Evolutionary conservation across 2,329 filamentous ascomycete species (phyloP), one percentile per base, ranked within the genome.

Genomic region (Fusarium sp.): DNA sequence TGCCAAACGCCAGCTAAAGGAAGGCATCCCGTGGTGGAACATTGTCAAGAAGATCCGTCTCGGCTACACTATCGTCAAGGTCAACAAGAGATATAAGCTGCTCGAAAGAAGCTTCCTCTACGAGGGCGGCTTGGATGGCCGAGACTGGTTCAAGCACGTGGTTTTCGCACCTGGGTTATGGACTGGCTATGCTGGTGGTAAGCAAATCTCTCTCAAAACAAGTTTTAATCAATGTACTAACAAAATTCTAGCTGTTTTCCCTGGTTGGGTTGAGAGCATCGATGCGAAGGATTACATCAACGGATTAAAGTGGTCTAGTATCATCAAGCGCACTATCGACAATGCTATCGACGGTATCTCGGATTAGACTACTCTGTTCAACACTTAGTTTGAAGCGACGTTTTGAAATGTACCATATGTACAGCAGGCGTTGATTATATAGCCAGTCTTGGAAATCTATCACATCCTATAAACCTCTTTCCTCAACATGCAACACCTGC

Each of bases 101-200:
- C 81, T 98, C 1, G 95, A 98, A 79, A 86, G 94, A 17, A 85
- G 90, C 51, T 97, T 98, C 79, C 74, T 98, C 66, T 91, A 93
- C 74, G 81, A 88, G 6, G 84, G 86, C 5, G 95, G 95, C 1
- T 81, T 98, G 20, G 95, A 97, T 77, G 89, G 89, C 2, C 84
- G 95, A 63, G 83, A 84, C 24, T 98, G 94, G 94, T 98, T 95
- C 83, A 98, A 98, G 82, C 95, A 98, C 75, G 91, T 97, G 4
- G 92, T 98, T 2, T 98, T 97, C 80, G 95, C 95, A 2, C 95
- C 95, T 0, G 95, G 95, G 0, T 78, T 95, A 48, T 97, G 94
- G 94, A 97, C 94, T 0, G 95, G 95, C 0, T 98, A 98, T 79
- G 84, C 94, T 0, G 95, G 94, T 75, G 87, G 88, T 90, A 74